Evolutionary conservation across 208 protist genomes (phyloP).

Genomic region (Angomonas ambiguus): DNA sequence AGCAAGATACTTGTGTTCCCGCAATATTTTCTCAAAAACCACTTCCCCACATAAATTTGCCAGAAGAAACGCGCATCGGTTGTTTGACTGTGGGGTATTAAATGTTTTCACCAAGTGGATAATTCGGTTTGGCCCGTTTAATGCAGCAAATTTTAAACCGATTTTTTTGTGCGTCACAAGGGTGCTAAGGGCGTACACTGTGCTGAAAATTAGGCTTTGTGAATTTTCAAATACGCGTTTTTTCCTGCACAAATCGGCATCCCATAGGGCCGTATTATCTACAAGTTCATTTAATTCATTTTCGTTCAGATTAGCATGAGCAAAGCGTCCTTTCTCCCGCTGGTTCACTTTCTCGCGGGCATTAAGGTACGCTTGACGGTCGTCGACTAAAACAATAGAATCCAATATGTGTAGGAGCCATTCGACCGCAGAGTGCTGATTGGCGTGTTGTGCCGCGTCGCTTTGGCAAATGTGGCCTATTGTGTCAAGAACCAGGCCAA

Average conservation of each 20-base stretch:
- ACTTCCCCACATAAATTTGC: conserved; percentile 48
- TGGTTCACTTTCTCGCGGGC: conserved; percentile 15
- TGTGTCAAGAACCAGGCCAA: conserved; percentile 58
- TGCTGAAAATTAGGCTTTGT: conserved; percentile 53
- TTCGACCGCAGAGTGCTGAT: conserved; percentile 81
- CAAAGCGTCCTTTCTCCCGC: conserved; percentile 10
- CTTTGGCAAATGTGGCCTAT: conserved; percentile 65
- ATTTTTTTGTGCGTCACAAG: conserved; percentile 78
- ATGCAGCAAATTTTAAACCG: conserved; percentile 65
- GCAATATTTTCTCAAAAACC: conserved; percentile 78
- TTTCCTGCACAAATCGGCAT: conserved; percentile 15
- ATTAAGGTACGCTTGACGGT: conserved; percentile 12
- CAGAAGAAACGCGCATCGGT: conserved; percentile 71
- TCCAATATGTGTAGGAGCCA: conserved; percentile 61
- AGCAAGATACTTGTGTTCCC: conserved; percentile 53
- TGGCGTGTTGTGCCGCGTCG: conserved; percentile 52
- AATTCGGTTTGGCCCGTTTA: conserved; percentile 51
- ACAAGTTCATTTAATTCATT: background rate
- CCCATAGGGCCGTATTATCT: conserved; percentile 22
- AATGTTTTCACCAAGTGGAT: conserved; percentile 38
- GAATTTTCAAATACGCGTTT: conserved; percentile 31
- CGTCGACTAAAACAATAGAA: conserved; percentile 36
- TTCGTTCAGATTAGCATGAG: background rate
- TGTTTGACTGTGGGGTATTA: conserved; percentile 39
- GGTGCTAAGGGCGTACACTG: conserved; percentile 68